Evolutionary conservation across 2,329 filamentous ascomycete species (phyloP).

Genomic region (Botrytis sinoallii): DNA sequence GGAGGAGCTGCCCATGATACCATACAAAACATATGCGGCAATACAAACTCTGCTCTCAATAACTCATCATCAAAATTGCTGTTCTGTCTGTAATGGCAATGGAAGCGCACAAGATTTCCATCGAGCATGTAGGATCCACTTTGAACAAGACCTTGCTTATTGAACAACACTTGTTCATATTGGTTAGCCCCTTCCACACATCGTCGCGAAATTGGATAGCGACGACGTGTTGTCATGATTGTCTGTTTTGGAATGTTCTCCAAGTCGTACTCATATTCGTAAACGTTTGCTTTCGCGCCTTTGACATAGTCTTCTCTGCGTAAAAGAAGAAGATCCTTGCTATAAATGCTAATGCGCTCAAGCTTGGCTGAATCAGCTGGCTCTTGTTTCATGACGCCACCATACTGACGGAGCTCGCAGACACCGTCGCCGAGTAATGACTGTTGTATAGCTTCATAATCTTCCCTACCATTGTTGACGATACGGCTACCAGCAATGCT

Average conservation of each 20-base stretch:
- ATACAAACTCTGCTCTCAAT: conserved; percentile 50
- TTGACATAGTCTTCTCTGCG: conserved; percentile 28
- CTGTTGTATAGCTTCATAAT: conserved; percentile 1
- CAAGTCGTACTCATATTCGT: conserved; percentile 14
- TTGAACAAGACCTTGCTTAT: conserved; percentile 32
- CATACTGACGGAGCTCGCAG: conserved; percentile 14
- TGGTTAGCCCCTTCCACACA: conserved; percentile 47
- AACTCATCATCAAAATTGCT: conserved; percentile 52
- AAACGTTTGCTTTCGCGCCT: conserved; percentile 45
- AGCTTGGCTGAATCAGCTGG: conserved; percentile 42
- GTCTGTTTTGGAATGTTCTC: not conserved
- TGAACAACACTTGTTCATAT: conserved; percentile 49
- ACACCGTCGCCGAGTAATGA: conserved; percentile 11
- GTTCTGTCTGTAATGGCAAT: conserved; percentile 53
- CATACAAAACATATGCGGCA: conserved; percentile 50
- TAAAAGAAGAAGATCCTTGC: conserved; percentile 44
- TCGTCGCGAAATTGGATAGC: conserved; percentile 42
- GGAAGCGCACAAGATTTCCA: conserved; percentile 50
- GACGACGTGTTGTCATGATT: not conserved
- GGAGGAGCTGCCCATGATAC: conserved; percentile 53
- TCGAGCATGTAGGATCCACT: conserved; percentile 50
- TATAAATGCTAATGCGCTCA: conserved; percentile 46
- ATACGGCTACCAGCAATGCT: not conserved
- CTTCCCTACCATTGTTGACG: not conserved
- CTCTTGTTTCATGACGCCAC: conserved; percentile 39